Percentiles rank a stretch among this genome's conserved stretches.
phyloP scores from a whole-genome alignment of 352 stramenopile genomes.

The Pythium pyrilobum region DNA sequence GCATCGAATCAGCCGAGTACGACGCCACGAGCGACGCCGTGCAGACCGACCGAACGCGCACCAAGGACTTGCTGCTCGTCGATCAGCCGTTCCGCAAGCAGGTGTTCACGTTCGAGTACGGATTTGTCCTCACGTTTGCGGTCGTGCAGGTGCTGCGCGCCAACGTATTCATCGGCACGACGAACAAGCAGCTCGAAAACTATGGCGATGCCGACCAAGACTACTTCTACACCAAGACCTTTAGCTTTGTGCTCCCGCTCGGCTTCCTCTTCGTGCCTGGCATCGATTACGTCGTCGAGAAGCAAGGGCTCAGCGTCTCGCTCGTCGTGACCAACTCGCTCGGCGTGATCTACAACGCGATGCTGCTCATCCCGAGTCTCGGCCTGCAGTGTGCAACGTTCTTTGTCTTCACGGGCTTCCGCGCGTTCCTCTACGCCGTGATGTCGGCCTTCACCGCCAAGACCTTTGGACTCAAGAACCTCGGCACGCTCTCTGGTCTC shows the following conservation, averaged over 20 bases:
- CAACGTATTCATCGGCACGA: constrained; percentile 82
- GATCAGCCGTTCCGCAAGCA: constrained; percentile 58
- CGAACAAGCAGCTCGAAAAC: constrained; percentile 81
- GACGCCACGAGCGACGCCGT: constrained; percentile 10
- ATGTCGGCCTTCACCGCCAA: constrained; percentile 86
- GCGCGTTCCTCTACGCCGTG: constrained; percentile 82
- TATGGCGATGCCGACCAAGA: constrained; percentile 62
- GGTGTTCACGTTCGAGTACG: constrained; percentile 76
- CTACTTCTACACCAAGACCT: constrained; percentile 82
- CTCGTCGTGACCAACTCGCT: constrained; percentile 70
- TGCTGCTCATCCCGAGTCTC: constrained; percentile 63
- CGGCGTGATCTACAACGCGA: constrained; percentile 64
- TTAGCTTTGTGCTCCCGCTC: constrained; percentile 78
- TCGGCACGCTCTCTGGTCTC: constrained; percentile 78
- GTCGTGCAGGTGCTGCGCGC: constrained; percentile 70
- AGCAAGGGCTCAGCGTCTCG: constrained; percentile 50
- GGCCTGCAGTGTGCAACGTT: constrained; percentile 65
- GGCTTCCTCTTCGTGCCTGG: constrained; percentile 81
- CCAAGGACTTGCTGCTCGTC: constrained; percentile 35
- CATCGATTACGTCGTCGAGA: constrained; percentile 83
- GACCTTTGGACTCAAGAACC: constrained; percentile 82
- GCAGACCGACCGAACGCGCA: neutral
- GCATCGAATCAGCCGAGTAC: constrained; percentile 23
- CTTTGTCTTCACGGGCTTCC: constrained; percentile 78
- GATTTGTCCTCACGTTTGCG: constrained; percentile 66